Conservation (phyloP, 129 eudicot genomes). For the Ambrosia artemisiifolia region DNA sequence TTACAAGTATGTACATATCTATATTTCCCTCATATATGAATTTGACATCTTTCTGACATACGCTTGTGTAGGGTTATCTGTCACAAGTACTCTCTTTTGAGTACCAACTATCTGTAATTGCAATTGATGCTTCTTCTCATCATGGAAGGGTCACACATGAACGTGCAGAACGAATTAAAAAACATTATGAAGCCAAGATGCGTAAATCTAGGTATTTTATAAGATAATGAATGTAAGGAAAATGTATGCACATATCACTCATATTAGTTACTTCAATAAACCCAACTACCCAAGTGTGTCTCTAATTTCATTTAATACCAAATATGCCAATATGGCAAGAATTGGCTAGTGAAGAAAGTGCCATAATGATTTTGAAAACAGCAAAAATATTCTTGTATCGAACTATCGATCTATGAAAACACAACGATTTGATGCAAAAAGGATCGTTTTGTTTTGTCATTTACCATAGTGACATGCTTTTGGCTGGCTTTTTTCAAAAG, state of each 20-base stretch:
- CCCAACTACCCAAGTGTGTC: background rate
- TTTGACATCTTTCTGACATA: conserved; percentile 19
- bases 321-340: background rate
- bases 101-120: conserved; percentile 70
- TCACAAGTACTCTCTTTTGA: conserved; percentile 89
- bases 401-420: background rate
- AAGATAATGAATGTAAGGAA: background rate
- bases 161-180: conserved; percentile 85
- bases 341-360: background rate
- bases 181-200: conserved; percentile 66
- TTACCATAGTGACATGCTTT: background rate
- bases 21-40: background rate
- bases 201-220: conserved; percentile 55
- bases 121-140: conserved; percentile 87
- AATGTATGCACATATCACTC: background rate
- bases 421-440: background rate
- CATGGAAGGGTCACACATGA: conserved; percentile 75
- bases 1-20: background rate
- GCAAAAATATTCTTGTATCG: background rate
- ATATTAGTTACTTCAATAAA: background rate
- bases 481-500: background rate
- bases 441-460: background rate
- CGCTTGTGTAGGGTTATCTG: conserved; percentile 64
- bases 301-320: background rate
- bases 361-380: background rate